A percentile compares a stretch with the other conserved stretches of the same genome.
Evolutionary conservation across 345 rosid species (phyloP).

Genomic region (Ricinus communis): DNA sequence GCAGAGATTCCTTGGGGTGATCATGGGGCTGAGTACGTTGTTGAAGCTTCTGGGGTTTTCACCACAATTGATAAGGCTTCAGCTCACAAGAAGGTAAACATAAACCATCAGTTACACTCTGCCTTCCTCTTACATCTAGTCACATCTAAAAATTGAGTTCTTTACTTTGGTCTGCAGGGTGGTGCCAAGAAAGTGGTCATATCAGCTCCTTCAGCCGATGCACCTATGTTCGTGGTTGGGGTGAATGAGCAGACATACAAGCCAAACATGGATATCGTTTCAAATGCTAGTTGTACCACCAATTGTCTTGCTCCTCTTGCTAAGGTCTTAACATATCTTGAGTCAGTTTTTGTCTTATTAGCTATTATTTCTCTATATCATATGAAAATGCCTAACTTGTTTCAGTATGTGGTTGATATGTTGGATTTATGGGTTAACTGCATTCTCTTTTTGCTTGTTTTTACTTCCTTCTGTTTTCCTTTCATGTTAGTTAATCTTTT

Average conservation of each 20-base stretch:
- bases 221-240: slow-evolving; percentile 99
- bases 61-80: slow-evolving; percentile 87
- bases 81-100: slow-evolving; percentile 70
- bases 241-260: slow-evolving; percentile 86
- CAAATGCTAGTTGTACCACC: slow-evolving; percentile 99
- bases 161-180: slow-evolving; percentile 50
- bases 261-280: slow-evolving; percentile 89
- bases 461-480: background rate
- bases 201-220: slow-evolving; percentile 98
- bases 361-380: background rate
- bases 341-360: background rate
- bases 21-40: slow-evolving; percentile 80
- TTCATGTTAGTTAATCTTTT: background rate
- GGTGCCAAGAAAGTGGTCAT: slow-evolving; percentile 96
- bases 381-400: background rate
- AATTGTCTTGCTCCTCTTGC: slow-evolving; percentile 99
- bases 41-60: slow-evolving; percentile 95
- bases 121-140: background rate
- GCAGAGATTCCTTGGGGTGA: slow-evolving; percentile 98
- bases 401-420: background rate
- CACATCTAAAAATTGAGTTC: slow-evolving; percentile 3
- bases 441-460: background rate
- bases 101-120: background rate
- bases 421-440: background rate
- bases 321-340: slow-evolving; percentile 54